Evolutionary conservation across 305 asterid genomes (phyloP).

Genomic region (Rubia occidens): DNA sequence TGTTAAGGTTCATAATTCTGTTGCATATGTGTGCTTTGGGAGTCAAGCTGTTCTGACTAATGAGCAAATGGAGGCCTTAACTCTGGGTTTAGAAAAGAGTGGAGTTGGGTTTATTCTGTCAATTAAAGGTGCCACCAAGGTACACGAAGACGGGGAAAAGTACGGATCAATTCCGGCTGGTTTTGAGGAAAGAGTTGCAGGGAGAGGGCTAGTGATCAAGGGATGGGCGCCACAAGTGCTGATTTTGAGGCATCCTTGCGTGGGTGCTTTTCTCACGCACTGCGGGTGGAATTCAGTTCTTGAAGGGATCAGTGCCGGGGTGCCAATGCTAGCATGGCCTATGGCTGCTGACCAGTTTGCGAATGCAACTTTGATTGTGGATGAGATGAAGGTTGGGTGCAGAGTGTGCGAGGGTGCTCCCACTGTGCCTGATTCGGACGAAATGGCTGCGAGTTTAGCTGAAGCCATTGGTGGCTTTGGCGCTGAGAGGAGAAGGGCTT

Average conservation of each 20-base stretch:
- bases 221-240: constrained; percentile 71
- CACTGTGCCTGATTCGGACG: constrained; percentile 31
- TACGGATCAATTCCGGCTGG: constrained; percentile 46
- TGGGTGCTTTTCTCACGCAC: constrained; percentile 43
- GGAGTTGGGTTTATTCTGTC: constrained; percentile 43
- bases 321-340: constrained; percentile 74
- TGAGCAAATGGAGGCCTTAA: constrained; percentile 43
- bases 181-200: constrained; percentile 52
- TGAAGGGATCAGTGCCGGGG: constrained; percentile 46
- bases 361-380: constrained; percentile 55
- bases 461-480: constrained; percentile 19
- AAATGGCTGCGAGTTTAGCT: constrained; percentile 23
- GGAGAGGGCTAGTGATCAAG: constrained; percentile 50
- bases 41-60: constrained; percentile 61
- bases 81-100: constrained; percentile 46
- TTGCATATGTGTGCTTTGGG: constrained; percentile 59
- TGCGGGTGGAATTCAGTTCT: constrained; percentile 72
- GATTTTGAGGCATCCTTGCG: constrained; percentile 41
- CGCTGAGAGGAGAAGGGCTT: constrained; percentile 35
- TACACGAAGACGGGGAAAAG: constrained; percentile 28
- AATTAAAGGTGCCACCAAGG: constrained; percentile 44
- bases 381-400: constrained; percentile 41
- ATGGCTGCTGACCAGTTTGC: constrained; percentile 68
- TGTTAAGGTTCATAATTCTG: constrained; percentile 31
- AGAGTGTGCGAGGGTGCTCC: constrained; percentile 52